Evolutionary conservation across 805 yeast genomes (phyloP).

Genomic region (Candida gorgasii): DNA sequence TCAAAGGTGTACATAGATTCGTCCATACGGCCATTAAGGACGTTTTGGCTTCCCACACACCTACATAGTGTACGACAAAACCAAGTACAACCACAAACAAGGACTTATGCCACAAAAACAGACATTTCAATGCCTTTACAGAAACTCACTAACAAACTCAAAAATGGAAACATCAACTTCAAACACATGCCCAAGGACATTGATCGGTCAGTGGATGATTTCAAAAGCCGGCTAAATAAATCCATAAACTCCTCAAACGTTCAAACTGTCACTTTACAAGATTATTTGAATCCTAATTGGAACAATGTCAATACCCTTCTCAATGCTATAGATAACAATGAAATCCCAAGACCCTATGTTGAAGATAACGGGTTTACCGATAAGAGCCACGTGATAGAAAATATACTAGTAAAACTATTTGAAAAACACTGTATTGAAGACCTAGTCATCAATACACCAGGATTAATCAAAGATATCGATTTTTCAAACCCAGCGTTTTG

Average conservation of each 20-base stretch:
- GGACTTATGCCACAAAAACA: background rate
- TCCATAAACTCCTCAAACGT: background rate
- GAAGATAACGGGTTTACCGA: conserved; percentile 18
- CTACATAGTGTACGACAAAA: no score
- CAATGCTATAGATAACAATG: conserved; percentile 17
- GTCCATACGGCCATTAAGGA: no score
- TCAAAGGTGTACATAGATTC: no score
- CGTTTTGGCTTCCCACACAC: no score
- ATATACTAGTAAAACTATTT: conserved; percentile 25
- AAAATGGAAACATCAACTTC: background rate
- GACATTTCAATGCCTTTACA: no score
- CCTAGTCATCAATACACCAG: conserved; percentile 14
- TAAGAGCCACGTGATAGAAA: conserved; percentile 21
- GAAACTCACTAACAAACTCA: no score
- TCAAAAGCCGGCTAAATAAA: background rate
- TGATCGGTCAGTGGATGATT: background rate
- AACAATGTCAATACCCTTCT: conserved; percentile 22
- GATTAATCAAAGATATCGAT: conserved; percentile 22
- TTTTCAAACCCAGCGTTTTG: conserved; percentile 50
- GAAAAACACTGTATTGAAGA: conserved; percentile 22
- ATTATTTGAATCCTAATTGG: conserved; percentile 30
- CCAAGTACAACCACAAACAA: no score
- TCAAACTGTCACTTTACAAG: conserved; percentile 8
- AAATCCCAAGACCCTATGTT: conserved; percentile 22
- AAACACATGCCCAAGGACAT: background rate